Percentiles rank a stretch among this genome's conserved stretches.
These are phyloP conservation scores for Cyclotella baltica DNA, from an alignment of 108 stramenopile genomes.

Conservation along the genomic window DNA sequence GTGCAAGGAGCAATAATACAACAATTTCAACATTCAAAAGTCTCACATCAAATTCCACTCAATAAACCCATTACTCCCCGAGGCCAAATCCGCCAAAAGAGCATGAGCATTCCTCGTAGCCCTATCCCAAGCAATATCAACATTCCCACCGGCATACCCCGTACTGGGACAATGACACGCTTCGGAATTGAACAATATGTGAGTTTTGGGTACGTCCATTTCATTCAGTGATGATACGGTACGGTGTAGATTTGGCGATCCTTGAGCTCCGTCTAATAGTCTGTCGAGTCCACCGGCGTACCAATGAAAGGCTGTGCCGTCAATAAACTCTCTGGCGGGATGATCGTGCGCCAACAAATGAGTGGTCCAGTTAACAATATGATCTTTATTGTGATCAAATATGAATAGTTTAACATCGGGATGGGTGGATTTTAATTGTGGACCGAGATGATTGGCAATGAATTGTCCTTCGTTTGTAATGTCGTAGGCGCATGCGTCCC, in stretches of 20 bases:
- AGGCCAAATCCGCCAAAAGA: slow-evolving; percentile 91
- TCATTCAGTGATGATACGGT: slow-evolving; percentile 54
- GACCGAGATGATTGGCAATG: slow-evolving; percentile 90
- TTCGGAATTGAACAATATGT: slow-evolving; percentile 73
- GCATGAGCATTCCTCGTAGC: slow-evolving; percentile 94
- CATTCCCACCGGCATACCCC: slow-evolving; percentile 82
- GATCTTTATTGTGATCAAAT: slow-evolving; percentile 98
- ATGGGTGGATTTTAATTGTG: slow-evolving; percentile 72
- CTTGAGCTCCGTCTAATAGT: slow-evolving; percentile 89
- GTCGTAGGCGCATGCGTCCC: slow-evolving; percentile 96
- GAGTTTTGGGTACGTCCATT: slow-evolving; percentile 45
- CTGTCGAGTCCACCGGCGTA: slow-evolving; percentile 91
- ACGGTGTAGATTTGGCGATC: slow-evolving; percentile 82
- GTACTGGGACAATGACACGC: slow-evolving; percentile 86
- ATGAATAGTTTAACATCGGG: slow-evolving; percentile 87
- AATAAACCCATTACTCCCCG: slow-evolving; percentile 90
- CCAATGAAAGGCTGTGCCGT: slow-evolving; percentile 96
- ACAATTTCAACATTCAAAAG: neutral
- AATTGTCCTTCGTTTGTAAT: slow-evolving; percentile 77
- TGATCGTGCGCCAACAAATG: slow-evolving; percentile 53
- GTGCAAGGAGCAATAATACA: neutral
- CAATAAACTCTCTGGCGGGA: slow-evolving; percentile 74
- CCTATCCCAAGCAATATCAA: slow-evolving; percentile 77
- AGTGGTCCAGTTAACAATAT: slow-evolving; percentile 79
- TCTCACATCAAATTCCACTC: slow-evolving; percentile 92